Evolutionary conservation across 345 rosid species (phyloP), one percentile per base, ranked within the genome.

Genomic region (Citrus glauca): DNA sequence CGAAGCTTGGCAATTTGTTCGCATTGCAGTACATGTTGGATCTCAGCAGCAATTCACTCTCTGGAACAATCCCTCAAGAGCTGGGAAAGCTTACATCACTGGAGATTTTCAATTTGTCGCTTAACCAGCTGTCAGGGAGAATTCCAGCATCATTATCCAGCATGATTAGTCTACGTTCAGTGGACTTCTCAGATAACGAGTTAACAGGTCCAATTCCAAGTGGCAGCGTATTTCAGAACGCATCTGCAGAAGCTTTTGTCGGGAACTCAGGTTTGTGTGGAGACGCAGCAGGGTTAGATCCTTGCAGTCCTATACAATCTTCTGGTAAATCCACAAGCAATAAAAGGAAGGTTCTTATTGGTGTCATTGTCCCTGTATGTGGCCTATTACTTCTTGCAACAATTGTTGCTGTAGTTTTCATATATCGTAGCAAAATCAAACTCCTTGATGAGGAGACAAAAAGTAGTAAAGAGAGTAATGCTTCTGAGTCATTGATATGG

Each of bases 191-290:
- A 14, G 76, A 85, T 77, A 92, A 92, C 62, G 55, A 83, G 65
- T 81, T 92, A 59, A 77, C 83, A 0, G 97, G 97, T 71, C 74
- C 80, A 1, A 64, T 92, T 69, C 94, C 97, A 27, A 81, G 77
- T 6, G 81, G 69, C 75, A 45, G 72, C 66, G 64, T 82, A 27
- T 92, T 92, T 78, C 82, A 71, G 75, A 83, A 84, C 74, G 85
- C 89, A 9, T 78, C 88, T 9, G 79, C 69, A 35, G 73, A 35
- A 53, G 79, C 88, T 30, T 89, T 87, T 77, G 30, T 37, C 9
- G 91, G 89, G 59, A 92, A 92, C 64, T n/a, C 85, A 1, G 92
- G 87, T 20, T 82, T 92, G 86, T 92, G 97, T 71, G 92, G 97
- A 59, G 70, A 89, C 37, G 78, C 75, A 22, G 69, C 17, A 27